Evolutionary conservation across 768 basidiomycete species (phyloP).

Genomic region (Cystofilobasidium capitatum): DNA sequence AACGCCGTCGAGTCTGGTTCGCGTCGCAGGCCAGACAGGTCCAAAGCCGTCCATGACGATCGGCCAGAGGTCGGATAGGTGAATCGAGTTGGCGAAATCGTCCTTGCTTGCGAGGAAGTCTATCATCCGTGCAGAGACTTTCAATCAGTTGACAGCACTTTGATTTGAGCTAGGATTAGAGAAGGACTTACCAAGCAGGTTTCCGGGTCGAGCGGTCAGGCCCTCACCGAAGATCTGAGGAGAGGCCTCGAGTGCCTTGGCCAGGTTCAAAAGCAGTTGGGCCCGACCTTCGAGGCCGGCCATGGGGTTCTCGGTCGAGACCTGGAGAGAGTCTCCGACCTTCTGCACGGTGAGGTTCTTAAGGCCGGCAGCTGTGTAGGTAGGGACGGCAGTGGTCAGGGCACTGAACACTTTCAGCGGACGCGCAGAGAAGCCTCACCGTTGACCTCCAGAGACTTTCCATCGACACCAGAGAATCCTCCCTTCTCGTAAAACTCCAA

Average conservation of each 20-base stretch:
- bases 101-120: slow-evolving; percentile 34
- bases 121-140: slow-evolving; percentile 29
- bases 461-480: slow-evolving; percentile 59
- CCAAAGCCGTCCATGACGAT: slow-evolving; percentile 71
- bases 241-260: slow-evolving; percentile 56
- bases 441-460: slow-evolving; percentile 65
- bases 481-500: slow-evolving; percentile 79
- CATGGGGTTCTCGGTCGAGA: slow-evolving; percentile 65
- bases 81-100: slow-evolving; percentile 46
- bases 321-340: slow-evolving; percentile 67
- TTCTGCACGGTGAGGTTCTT: slow-evolving; percentile 52
- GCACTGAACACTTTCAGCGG: background rate
- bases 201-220: slow-evolving; percentile 61
- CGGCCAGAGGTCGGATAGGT: slow-evolving; percentile 68
- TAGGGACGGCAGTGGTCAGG: background rate
- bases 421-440: slow-evolving; percentile 46
- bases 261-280: slow-evolving; percentile 61
- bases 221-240: slow-evolving; percentile 60
- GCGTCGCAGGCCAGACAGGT: slow-evolving; percentile 75
- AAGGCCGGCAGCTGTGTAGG: slow-evolving; percentile 59
- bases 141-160: slow-evolving; percentile 9
- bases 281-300: slow-evolving; percentile 81
- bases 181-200: slow-evolving; percentile 56
- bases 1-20: slow-evolving; percentile 56
- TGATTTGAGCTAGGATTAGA: too few species aligned